phyloP scores from a whole-genome alignment of 2,329 filamentous ascomycete genomes.

The Aspergillus texensis region DNA sequence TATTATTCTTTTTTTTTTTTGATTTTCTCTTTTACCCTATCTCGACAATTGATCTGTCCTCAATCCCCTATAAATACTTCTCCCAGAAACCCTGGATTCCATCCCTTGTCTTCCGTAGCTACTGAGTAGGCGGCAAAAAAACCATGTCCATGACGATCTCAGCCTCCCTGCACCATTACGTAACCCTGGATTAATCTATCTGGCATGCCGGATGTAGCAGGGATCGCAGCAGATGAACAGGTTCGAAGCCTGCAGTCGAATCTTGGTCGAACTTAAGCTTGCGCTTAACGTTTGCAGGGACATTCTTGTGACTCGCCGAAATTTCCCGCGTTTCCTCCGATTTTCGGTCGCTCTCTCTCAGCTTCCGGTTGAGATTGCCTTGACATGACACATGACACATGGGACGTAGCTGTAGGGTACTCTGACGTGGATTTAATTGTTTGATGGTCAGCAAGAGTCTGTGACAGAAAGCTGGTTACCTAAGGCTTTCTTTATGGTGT shows the following conservation, averaged over 20 bases:
- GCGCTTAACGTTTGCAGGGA: constrained; percentile 5
- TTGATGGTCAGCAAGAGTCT: too few relatives aligned
- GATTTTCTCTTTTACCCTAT: neutral
- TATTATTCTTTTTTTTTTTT: neutral
- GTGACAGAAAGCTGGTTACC: too few relatives aligned
- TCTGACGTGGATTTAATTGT: neutral
- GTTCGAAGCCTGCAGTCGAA: constrained; percentile 8
- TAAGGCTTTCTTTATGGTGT: too few relatives aligned
- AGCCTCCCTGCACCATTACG: constrained; percentile 17
- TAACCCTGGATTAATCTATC: constrained; percentile 10
- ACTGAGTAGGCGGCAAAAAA: neutral
- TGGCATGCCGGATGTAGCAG: neutral
- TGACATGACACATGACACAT: neutral
- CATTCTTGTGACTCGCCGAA: neutral
- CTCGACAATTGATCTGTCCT: neutral
- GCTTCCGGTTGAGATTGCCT: neutral
- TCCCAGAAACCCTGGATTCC: neutral
- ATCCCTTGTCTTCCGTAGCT: neutral
- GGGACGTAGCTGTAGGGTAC: neutral
- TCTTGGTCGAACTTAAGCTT: constrained; percentile 3
- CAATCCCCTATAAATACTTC: neutral
- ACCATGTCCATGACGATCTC: constrained; percentile 1
- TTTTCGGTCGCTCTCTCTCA: neutral
- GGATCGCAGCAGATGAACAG: constrained; percentile 9
- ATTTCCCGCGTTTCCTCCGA: constrained; percentile 1